phyloP scores from a whole-genome alignment of 78 protist genomes.

The Neovahlkampfia damariscottae region DNA sequence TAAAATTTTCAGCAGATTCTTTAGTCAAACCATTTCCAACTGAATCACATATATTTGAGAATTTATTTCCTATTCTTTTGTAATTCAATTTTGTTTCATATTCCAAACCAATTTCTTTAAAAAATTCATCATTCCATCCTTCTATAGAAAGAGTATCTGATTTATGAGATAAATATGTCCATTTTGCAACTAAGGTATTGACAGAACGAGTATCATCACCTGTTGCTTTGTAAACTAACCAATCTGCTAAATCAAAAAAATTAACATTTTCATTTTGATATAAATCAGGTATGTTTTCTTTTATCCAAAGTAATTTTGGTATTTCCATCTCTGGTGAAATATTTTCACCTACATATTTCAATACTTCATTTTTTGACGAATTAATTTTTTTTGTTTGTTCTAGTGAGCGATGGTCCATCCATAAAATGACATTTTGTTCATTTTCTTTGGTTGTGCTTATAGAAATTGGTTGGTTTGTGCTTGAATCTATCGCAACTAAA shows the following conservation, averaged over 20 bases:
- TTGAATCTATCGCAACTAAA: not conserved
- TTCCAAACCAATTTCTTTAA: not conserved
- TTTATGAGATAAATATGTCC: slow-evolving; percentile 6
- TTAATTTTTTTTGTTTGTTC: slow-evolving; percentile 18
- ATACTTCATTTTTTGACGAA: not conserved
- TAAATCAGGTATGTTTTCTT: not conserved
- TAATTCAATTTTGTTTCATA: not conserved
- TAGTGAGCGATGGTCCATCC: slow-evolving; percentile 35
- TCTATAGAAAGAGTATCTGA: not conserved
- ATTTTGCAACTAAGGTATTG: slow-evolving; percentile 31
- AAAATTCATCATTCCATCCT: slow-evolving; percentile 1
- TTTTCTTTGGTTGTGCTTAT: not conserved
- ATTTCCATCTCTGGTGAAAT: slow-evolving; percentile 30
- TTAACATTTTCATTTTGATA: not conserved
- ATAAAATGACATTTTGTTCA: slow-evolving; percentile 16
- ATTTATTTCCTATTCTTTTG: not conserved
- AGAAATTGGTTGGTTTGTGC: not conserved
- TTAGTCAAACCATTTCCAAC: not conserved
- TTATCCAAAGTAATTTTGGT: slow-evolving; percentile 37
- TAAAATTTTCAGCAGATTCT: slow-evolving; percentile 12
- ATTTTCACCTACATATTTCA: slow-evolving; percentile 26
- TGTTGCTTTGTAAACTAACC: slow-evolving; percentile 1
- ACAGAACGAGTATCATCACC: slow-evolving; percentile 21
- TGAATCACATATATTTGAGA: not conserved
- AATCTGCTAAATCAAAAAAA: slow-evolving; percentile 30